Evolutionary conservation across 1,139 yeast species (phyloP), one percentile per base, ranked within the genome.

Genomic region (Lodderomyces margitis): DNA sequence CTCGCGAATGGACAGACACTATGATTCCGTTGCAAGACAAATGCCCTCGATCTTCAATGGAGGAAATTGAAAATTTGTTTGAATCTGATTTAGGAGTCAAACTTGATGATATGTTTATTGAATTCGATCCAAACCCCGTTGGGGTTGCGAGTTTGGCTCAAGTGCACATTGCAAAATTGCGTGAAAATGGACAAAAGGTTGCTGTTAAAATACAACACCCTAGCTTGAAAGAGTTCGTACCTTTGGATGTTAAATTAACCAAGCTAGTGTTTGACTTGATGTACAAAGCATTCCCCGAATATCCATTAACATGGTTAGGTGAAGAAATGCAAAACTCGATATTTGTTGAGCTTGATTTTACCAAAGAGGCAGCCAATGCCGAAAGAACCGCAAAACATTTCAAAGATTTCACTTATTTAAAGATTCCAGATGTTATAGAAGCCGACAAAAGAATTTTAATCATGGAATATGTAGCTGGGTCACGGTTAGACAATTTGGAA

Each of bases 161-260:
- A 57, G 99, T 92, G 8, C 98, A 92, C 62, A 68, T 73, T 34
- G 99, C 95, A 0, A 75, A 63, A 1, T 61, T 91, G 43, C 75
- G 68, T 44, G n/a, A 11, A n/a, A 75, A 70, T 4, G 89, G 88
- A 1, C 77, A 83, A 51, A 78, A 74, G 53, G 98, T 91, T 1
- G 98, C 98, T 0, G 96, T 92, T 19, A 92, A 94, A 57, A 77
- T 92, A 32, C 98, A 92, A 59, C 99, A 92, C 62, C 98, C 98
- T 0, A 76, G 89, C 5, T 69, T 92, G 39, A 77, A 81, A 40
- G 89, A 86, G 53, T 92, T 87, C 66, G 95, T 92, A 7, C 98
- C 98, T 0, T 64, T 92, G 24, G 99, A 92, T 64, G 81, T 92
- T 5, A 70, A 78, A 54, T 66, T 92, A 60, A 89, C 97, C 2